A percentile compares a stretch with the other conserved stretches of the same genome.
phyloP scores from a whole-genome alignment of 768 basidiomycete species.

The Phaffia tasmanica region DNA sequence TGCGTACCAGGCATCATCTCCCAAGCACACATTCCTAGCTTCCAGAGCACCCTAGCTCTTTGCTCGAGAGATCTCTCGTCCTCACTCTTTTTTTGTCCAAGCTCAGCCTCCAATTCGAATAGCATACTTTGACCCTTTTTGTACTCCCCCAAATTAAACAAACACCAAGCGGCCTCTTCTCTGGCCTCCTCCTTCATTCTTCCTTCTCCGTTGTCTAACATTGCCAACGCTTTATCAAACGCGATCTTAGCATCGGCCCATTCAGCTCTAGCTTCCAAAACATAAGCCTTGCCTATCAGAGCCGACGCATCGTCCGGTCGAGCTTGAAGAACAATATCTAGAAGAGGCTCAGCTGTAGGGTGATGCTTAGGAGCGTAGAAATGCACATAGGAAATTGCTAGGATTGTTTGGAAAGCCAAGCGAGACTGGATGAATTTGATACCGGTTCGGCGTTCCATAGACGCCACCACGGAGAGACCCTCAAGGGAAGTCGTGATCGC shows the following conservation, averaged over 20 bases:
- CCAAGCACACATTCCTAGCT: conserved; percentile 69
- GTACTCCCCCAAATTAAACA: conserved; percentile 42
- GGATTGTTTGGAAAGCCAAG: conserved; percentile 49
- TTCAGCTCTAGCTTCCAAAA: conserved; percentile 52
- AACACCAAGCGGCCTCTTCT: conserved; percentile 82
- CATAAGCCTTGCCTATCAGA: conserved; percentile 63
- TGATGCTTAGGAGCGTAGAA: conserved; percentile 86
- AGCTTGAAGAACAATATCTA: conserved; percentile 57
- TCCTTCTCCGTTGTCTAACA: conserved; percentile 35
- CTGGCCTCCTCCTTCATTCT: conserved; percentile 42
- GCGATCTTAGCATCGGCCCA: conserved; percentile 58
- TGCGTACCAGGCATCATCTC: conserved; percentile 51
- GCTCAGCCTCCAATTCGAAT: conserved; percentile 33
- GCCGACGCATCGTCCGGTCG: conserved; percentile 55
- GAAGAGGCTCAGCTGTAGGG: conserved; percentile 56
- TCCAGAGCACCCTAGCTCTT: conserved; percentile 70
- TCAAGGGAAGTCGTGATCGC: conserved; percentile 19
- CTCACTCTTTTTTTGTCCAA: conserved; percentile 33
- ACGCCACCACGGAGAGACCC: conserved; percentile 11
- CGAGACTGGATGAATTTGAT: conserved; percentile 8
- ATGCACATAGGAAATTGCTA: conserved; percentile 70
- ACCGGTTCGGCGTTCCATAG: conserved; percentile 4
- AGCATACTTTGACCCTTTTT: conserved; percentile 34
- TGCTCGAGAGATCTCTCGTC: conserved; percentile 45
- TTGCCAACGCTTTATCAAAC: conserved; percentile 52